These are phyloP conservation scores for Shiraia sp. DNA, from an alignment of 2,329 filamentous ascomycete species.

Conservation along the genomic window DNA sequence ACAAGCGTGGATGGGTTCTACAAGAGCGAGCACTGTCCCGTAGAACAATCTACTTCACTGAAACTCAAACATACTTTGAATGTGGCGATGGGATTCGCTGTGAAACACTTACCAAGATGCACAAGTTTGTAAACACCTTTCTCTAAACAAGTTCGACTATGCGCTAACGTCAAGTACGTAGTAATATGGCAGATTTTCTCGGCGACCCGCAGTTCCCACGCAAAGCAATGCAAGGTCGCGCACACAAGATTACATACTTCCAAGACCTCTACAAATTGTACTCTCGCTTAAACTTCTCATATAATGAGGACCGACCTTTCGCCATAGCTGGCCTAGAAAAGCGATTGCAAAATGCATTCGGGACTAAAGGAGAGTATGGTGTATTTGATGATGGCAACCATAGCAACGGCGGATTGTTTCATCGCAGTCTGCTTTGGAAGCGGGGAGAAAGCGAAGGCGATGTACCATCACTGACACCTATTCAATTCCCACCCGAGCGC, in stretches of 20 bases:
- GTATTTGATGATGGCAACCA: slow-evolving; percentile 31
- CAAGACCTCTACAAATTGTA: slow-evolving; percentile 33
- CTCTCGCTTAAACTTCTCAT: slow-evolving; percentile 28
- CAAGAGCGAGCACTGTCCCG: slow-evolving; percentile 31
- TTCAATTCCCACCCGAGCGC: slow-evolving; percentile 3
- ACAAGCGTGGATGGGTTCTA: slow-evolving; percentile 30
- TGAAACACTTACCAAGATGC: slow-evolving; percentile 20
- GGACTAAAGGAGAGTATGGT: slow-evolving; percentile 32
- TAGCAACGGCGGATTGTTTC: slow-evolving; percentile 16
- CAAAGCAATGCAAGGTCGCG: slow-evolving; percentile 6
- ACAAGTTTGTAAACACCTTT: neutral
- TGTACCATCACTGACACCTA: neutral
- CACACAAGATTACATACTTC: slow-evolving; percentile 20
- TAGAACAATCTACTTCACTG: slow-evolving; percentile 29
- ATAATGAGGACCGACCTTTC: slow-evolving; percentile 29
- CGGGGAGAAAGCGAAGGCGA: slow-evolving; percentile 9
- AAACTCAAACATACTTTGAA: slow-evolving; percentile 32
- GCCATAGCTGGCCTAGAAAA: slow-evolving; percentile 41
- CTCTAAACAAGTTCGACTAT: neutral
- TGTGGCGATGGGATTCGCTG: slow-evolving; percentile 25
- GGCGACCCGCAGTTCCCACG: slow-evolving; percentile 18
- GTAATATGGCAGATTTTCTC: neutral
- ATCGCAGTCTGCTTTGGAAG: slow-evolving; percentile 37
- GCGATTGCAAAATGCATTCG: slow-evolving; percentile 24
- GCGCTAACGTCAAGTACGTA: no score